These are phyloP conservation scores for Noccaea bulbosa DNA, from an alignment of 345 rosid genomes.

Conservation along the genomic window DNA sequence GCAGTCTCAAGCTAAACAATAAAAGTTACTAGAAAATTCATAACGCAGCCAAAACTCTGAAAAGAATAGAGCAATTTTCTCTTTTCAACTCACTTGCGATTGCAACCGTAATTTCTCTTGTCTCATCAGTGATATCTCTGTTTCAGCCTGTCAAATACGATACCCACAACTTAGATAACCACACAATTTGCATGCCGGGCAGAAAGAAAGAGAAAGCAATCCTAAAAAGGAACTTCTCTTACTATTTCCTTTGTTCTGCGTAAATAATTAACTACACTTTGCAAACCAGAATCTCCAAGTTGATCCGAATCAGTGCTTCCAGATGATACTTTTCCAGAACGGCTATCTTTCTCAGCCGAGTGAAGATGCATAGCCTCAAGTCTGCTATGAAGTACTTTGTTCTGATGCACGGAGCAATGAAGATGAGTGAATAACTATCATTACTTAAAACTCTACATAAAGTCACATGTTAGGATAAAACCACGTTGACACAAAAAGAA, in stretches of 20 bases:
- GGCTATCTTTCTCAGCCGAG: conserved; percentile 74
- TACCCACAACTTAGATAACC: conserved; percentile 28
- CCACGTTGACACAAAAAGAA: conserved; percentile 7
- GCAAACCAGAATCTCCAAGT: conserved; percentile 67
- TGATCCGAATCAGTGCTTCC: conserved; percentile 49
- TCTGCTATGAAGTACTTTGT: conserved; percentile 74
- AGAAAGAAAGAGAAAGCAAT: conserved; percentile 29
- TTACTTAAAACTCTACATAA: conserved; percentile 7
- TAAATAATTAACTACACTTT: conserved; percentile 80
- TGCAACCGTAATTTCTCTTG: conserved; percentile 92
- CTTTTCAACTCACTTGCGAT: conserved; percentile 64
- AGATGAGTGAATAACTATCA: conserved; percentile 24
- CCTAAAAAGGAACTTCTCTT: conserved; percentile 39
- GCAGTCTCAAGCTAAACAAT: conserved; percentile 78
- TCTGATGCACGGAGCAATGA: conserved; percentile 47
- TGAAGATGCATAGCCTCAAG: conserved; percentile 86
- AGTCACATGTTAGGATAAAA: conserved; percentile 17
- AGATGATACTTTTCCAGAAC: conserved; percentile 54
- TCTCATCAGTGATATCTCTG: conserved; percentile 84
- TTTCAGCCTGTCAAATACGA: conserved; percentile 70
- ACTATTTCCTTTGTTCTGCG: conserved; percentile 89
- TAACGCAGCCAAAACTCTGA: conserved; percentile 4
- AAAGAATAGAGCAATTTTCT: background rate
- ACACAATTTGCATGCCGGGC: conserved; percentile 1
- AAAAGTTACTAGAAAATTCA: conserved; percentile 15